Conservation (phyloP, 148 eudicot genomes). For the Euryodendron excelsum region DNA sequence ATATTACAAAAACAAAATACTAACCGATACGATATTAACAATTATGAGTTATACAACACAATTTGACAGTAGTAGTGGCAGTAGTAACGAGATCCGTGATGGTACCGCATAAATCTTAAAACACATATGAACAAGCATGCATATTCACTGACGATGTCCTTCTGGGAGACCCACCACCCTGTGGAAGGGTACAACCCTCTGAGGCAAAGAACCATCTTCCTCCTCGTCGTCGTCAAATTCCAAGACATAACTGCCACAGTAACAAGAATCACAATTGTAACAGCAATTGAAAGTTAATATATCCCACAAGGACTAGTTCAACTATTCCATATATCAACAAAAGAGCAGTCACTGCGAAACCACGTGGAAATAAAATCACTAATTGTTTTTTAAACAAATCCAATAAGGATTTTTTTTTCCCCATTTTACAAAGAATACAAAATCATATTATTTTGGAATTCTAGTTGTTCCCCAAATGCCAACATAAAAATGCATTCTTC, state of each 20-base stretch:
- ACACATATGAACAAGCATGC: neutral
- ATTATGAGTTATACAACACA: no score
- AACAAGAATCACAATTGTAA: neutral
- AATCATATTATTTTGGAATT: neutral
- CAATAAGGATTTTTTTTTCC: no score
- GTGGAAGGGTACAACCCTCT: constrained; percentile 73
- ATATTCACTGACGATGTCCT: constrained; percentile 73
- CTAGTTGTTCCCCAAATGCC: neutral
- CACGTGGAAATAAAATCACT: neutral
- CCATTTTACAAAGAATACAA: no score
- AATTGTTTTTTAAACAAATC: no score
- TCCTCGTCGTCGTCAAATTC: constrained; percentile 98
- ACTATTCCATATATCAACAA: no score
- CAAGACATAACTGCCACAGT: constrained; percentile 57
- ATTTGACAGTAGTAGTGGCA: no score
- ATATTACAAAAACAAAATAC: no score
- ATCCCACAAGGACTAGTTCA: no score
- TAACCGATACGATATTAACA: no score
- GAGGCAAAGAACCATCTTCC: constrained; percentile 96
- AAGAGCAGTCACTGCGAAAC: neutral
- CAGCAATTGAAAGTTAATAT: no score
- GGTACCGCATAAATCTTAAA: neutral
- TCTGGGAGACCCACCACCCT: constrained; percentile 85
- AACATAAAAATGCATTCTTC: neutral
- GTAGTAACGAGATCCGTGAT: no score